Conservation (phyloP, 2,329 filamentous ascomycete species). For the Colletotrichum chlorophyti region DNA sequence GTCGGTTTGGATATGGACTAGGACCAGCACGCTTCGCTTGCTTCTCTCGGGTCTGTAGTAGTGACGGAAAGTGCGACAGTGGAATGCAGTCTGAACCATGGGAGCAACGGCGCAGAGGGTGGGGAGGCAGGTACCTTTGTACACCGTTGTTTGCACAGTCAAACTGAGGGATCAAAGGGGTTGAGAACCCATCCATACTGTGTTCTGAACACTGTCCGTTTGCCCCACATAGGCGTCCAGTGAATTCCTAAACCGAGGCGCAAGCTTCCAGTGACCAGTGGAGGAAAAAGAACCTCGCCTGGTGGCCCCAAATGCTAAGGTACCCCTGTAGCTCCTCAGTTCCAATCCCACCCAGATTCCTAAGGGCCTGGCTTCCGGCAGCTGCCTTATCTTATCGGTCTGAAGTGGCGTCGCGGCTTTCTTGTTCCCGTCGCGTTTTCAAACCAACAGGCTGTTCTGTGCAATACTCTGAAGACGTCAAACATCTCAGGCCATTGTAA, state of each 20-base stretch:
- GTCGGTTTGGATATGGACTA: no score
- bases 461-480: no score
- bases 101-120: conserved; percentile 1
- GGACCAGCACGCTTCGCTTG: conserved; percentile 14
- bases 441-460: no score
- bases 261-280: background rate
- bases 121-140: background rate
- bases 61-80: conserved; percentile 28
- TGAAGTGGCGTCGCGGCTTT: no score
- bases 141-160: background rate
- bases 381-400: conserved; percentile 2
- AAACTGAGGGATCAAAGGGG: no score
- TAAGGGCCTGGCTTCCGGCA: no score
- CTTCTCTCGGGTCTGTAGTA: no score
- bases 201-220: background rate
- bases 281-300: background rate
- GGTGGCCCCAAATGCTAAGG: background rate
- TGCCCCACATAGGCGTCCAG: background rate
- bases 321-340: background rate
- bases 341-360: no score
- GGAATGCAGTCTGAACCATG: conserved; percentile 21
- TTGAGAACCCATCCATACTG: background rate
- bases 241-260: conserved; percentile 15
- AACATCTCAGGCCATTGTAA: no score
- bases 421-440: no score